A percentile compares a stretch with the other conserved stretches of the same genome.
These are phyloP conservation scores for Botryotinia narcissicola DNA, from an alignment of 2,329 filamentous ascomycete genomes.

Conservation along the genomic window DNA sequence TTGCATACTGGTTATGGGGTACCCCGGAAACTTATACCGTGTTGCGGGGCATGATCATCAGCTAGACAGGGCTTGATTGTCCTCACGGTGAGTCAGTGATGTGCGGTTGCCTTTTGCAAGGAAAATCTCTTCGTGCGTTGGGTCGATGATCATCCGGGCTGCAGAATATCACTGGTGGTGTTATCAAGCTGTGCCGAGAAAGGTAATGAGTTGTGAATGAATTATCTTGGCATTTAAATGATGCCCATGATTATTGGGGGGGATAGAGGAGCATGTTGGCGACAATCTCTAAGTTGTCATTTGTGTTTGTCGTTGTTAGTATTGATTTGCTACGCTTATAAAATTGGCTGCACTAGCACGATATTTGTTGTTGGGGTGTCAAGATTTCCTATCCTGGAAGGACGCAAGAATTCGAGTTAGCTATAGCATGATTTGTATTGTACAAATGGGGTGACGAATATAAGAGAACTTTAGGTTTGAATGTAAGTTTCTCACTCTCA, in stretches of 20 bases:
- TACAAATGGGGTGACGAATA: not conserved
- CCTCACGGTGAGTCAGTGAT: not conserved
- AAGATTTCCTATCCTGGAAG: not conserved
- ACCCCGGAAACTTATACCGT: not conserved
- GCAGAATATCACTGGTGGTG: not conserved
- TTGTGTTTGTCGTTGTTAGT: not conserved
- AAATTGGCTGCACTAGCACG: not conserved
- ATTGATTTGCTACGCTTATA: not conserved
- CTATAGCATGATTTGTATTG: not conserved
- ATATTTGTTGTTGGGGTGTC: not conserved
- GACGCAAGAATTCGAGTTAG: not conserved
- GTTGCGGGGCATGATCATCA: conserved; percentile 6
- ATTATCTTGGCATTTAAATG: not conserved
- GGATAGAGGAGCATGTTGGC: not conserved
- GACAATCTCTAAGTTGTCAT: not conserved
- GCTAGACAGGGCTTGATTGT: not conserved
- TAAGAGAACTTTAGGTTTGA: not conserved
- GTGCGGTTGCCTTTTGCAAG: not conserved
- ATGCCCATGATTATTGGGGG: not conserved
- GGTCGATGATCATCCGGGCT: conserved; percentile 1
- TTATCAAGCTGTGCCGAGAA: not conserved
- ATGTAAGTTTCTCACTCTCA: not conserved
- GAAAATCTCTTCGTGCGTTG: not conserved
- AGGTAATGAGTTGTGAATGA: not conserved
- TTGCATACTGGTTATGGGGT: not conserved